Evolutionary conservation across 164 flowering plant genomes (phyloP), one percentile per base, ranked within the genome.

Genomic region (Litsea cubeba): DNA sequence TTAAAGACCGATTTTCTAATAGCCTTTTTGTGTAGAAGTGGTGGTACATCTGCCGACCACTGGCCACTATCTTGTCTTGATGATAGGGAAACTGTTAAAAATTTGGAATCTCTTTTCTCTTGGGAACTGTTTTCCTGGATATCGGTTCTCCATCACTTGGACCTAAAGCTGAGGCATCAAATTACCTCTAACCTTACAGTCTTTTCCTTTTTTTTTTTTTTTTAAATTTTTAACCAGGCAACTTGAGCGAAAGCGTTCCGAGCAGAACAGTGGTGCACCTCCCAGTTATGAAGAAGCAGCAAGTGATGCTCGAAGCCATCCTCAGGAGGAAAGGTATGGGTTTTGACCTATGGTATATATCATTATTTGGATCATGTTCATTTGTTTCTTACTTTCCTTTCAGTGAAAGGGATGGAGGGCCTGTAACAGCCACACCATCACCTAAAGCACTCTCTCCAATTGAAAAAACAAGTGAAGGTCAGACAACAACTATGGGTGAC

Each of bases 241-340:
- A 68, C 82, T 83, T 78, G 93, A 87, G 40, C 82, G 88, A 50
- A 92, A 86, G 76, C 84, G 74, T 80, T 88, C 97, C 76, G 98
- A 91, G 62, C 96, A 88, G 80, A 89, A 87, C 77, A 76, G 81
- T 75, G 90, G 89, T 74, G 92, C 86, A 63, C 97, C 98, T 72
- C 99, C 99, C 73, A 89, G 93, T 78, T 96, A 94, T 82, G 98
- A 96, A 78, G 98, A 91, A 68, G 93, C 88, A 72, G 83, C 89
- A 23, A 82, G 77, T 75, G 88, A 84, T 46, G 80, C 84, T 71
- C 89, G 78, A 62, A 88, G 87, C 76, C 90, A 94, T 60, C 82
- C 73, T 62, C 78, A 84, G 25, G 81, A 82, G 82, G 96, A 90
- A 75, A 91, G 97, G 99, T 96, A 83, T 68, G 46, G 3, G 20